These are phyloP conservation scores for Cystoderma amianthinum DNA, from an alignment of 768 basidiomycete species.

Conservation along the genomic window DNA sequence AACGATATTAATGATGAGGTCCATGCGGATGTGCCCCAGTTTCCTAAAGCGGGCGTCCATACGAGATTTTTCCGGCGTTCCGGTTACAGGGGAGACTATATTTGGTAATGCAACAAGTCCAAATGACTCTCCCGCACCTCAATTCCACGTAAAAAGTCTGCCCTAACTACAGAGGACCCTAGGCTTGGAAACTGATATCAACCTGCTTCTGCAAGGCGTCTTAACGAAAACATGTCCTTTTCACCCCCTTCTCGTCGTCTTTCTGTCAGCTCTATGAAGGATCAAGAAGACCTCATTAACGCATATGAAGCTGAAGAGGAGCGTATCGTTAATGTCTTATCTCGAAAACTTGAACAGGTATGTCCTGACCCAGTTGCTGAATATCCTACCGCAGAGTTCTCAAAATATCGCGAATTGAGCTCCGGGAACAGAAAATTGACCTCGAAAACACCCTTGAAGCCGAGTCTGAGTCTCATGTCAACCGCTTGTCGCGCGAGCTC, in stretches of 20 bases:
- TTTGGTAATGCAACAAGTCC: not conserved
- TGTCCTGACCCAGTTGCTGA: conserved; percentile 7
- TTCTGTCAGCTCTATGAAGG: conserved; percentile 42
- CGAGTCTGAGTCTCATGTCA: conserved; percentile 82
- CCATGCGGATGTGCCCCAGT: not conserved
- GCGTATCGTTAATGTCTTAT: conserved; percentile 77
- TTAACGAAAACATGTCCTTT: conserved; percentile 31
- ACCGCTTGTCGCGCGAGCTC: conserved; percentile 65
- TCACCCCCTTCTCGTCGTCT: conserved; percentile 63
- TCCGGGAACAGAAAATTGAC: conserved; percentile 79
- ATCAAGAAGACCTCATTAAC: conserved; percentile 77
- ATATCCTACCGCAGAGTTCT: not conserved
- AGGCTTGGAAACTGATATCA: not conserved
- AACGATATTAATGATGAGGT: not conserved
- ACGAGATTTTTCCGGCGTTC: conserved; percentile 1
- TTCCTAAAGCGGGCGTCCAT: not conserved
- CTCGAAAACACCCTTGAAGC: conserved; percentile 80
- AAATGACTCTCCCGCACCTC: conserved; percentile 2
- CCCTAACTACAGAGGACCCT: not conserved
- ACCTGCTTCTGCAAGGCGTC: not conserved
- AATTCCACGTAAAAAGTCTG: conserved; percentile 15
- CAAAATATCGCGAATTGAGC: conserved; percentile 27
- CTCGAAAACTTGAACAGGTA: conserved; percentile 81
- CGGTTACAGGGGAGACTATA: not conserved
- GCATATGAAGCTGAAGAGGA: conserved; percentile 90